Base-by-base conservation (phyloP, 2,329 filamentous ascomycete species). In the Leptographium galeiforme region DNA sequence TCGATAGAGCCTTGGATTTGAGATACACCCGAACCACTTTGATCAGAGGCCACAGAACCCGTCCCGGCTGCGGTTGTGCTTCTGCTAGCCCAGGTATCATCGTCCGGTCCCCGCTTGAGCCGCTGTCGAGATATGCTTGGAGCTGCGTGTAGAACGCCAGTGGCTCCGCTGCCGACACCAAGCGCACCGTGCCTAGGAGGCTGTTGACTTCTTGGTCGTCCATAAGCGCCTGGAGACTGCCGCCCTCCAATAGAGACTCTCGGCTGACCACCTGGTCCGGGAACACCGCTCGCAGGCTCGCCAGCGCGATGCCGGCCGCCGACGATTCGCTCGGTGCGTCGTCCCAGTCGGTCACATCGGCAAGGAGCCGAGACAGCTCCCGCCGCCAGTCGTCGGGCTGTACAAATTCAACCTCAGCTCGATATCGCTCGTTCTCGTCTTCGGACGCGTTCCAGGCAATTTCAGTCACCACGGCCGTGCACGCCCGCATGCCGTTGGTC, bases 381-480 rank as follows among this genome's bases (percentile, higher is more conserved):
- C 65, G 68, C 18, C 67, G 60, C 79, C 79, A 82, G 4, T 79
- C 75, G 0, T 68, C 66, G 0, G 51, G 57, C 12, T 67, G 63
- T 48, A 84, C 74, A 60, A 83, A 84, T 50, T 82, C 74, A 13
- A 84, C 70, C 48, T 79, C 72, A 0, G 77, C 79, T 2, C 67
- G 64, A 57, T 82, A 84, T 0, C 48, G 57, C 39, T 61, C 51
- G 0, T 52, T 36, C 0, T 67, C 63, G 6, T 72, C 61, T 0
- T 68, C 60, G 8, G 66, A 71, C 30, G 70, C 16, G 50, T 83
- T 83, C 63, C 71, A 82, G 0, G 72, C 73, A 1, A 84, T 71
- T 59, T 84, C 79, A 0, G 79, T 84, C 0, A 81, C 72, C 0
- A 78, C 76, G 0, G 79, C 78, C 0, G 80, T 84, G 54, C 79